These are phyloP conservation scores for Fusarium vanettenii DNA, from an alignment of 2,329 filamentous ascomycete species.

Conservation along the genomic window DNA sequence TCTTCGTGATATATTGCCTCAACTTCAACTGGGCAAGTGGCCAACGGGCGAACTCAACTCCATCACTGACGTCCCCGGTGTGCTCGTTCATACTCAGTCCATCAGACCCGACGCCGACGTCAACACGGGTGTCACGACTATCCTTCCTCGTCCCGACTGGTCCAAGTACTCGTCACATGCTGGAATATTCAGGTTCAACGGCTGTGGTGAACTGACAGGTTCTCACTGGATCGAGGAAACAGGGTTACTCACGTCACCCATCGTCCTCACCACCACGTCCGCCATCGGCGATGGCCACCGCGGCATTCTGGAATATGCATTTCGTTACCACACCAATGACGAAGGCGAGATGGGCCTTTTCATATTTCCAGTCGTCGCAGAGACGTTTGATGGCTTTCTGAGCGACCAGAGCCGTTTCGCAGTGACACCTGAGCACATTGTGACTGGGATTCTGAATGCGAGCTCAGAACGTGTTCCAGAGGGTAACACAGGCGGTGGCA, in stretches of 20 bases:
- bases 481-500: constrained; percentile 74
- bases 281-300: constrained; percentile 68
- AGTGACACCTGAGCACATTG: constrained; percentile 65
- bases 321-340: constrained; percentile 56
- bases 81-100: constrained; percentile 59
- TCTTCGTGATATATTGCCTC: constrained; percentile 58
- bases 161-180: constrained; percentile 58
- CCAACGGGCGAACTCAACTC: constrained; percentile 59
- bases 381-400: constrained; percentile 73
- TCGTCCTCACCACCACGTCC: constrained; percentile 70
- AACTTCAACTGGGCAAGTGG: constrained; percentile 57
- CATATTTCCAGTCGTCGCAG: constrained; percentile 67
- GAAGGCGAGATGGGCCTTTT: constrained; percentile 63
- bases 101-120: constrained; percentile 52
- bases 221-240: constrained; percentile 72
- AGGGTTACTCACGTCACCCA: constrained; percentile 67
- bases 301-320: constrained; percentile 67
- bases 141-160: constrained; percentile 60
- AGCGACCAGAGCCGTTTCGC: constrained; percentile 68
- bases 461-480: constrained; percentile 65
- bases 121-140: constrained; percentile 63
- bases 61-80: constrained; percentile 62
- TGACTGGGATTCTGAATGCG: constrained; percentile 64
- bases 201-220: constrained; percentile 72
- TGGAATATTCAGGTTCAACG: constrained; percentile 71